Base-by-base conservation (phyloP, 805 yeast species). In the Candida nitratophila region DNA sequence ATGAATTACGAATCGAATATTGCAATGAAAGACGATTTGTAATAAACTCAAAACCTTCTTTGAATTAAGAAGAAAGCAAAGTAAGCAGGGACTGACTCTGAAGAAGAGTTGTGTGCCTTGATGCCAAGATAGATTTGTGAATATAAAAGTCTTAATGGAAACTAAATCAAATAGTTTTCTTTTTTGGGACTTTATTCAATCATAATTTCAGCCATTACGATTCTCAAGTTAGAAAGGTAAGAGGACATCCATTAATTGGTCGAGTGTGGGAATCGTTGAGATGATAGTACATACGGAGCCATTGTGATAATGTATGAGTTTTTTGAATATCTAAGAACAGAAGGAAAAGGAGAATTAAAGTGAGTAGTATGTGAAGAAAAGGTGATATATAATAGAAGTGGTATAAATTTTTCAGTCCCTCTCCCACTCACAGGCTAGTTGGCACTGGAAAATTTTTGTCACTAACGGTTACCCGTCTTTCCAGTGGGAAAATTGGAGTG, bases 41-140 rank as follows among this genome's bases (percentile, higher is more conserved):
- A 57, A 47, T 63, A 56, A 54, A 48, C 60, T 56, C 67, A 59
- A 49, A 15, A 57, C 64, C 63, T 53, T 46, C 48, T 50, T 22
- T 27, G n/a, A 40, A 40, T 17, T 5, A 29, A 29, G 32, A 29
- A 29, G 32, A 29, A 29, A n/a, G n/a, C n/a, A n/a, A n/a, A n/a
- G n/a, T n/a, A n/a, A n/a, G n/a, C n/a, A n/a, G n/a, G n/a, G n/a
- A n/a, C n/a, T n/a, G n/a, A n/a, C n/a, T n/a, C n/a, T n/a, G n/a
- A n/a, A n/a, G n/a, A n/a, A n/a, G n/a, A n/a, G n/a, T n/a, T n/a
- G n/a, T n/a, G n/a, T n/a, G n/a, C n/a, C n/a, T n/a, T n/a, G n/a
- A n/a, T n/a, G n/a, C n/a, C n/a, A n/a, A n/a, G 10, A 24, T 24
- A 24, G 27, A 24, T 24, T 24, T 24, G 27, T 24, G 27, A 7